Base-by-base conservation (phyloP, 768 basidiomycete species). In the Goffeauzyma gilvescens region DNA sequence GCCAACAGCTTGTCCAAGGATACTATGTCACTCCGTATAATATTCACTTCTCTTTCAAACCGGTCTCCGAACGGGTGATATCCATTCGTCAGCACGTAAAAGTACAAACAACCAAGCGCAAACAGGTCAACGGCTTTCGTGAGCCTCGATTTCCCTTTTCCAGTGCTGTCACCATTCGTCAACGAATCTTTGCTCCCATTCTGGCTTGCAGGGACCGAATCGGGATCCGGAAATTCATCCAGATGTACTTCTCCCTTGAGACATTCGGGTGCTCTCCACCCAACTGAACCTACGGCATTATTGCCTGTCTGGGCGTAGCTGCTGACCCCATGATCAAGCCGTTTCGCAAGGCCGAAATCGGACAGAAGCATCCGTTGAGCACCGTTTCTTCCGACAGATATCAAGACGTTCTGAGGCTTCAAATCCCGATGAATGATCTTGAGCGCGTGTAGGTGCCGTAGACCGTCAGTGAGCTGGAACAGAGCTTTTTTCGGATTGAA, bases 371-470 rank as follows among this genome's bases (percentile, higher is more conserved):
- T 62, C 5, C 57, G 50, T 13, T 58, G 50, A 8, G 51, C 46
- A 14, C 70, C 73, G 38, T 68, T 70, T 54, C 79, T 80, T 2
- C 74, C 73, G 12, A 68, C 68, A 12, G 84, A 83, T 9, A 96
- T 72, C 12, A 98, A 73, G 42, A 98, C 95, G 57, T 98, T 98
- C 62, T 89, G 90, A 4, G 90, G 90, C 57, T 98, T 98, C 65
- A 98, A 93, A 61, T 96, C 90, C 24, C 90, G 75, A 66, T 96
- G 90, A n/a, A 95, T 76, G 45, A 96, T 80, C 65, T 90, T 93
- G 55, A 96, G 74, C 6, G 75, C 79, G 60, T 96, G 89, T 8
- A 98, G 69, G 63, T 96, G 87, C 41, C 78, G 72, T 49, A 98
- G 64, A 13, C 93, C 93, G 24, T 76, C 73, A 6, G 87, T 75